Conservation (phyloP, 345 rosid genomes). For the Eucalyptus sp. region DNA sequence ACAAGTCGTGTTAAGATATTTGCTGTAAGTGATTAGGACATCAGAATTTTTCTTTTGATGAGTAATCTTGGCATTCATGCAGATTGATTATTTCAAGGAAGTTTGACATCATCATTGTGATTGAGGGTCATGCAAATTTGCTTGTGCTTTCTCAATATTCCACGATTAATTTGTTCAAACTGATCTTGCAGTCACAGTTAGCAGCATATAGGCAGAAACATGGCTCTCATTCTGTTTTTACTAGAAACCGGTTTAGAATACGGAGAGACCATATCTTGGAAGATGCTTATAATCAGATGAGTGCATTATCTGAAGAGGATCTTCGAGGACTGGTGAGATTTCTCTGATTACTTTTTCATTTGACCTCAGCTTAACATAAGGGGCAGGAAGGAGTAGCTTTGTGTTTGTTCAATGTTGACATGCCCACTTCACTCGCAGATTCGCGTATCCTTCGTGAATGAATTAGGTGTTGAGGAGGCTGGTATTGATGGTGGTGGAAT, state of each 20-base stretch:
- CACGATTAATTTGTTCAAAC: not conserved
- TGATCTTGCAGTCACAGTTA: conserved; percentile 54
- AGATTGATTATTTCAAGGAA: not conserved
- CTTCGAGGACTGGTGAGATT: conserved; percentile 73
- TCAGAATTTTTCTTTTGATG: not conserved
- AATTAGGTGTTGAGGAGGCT: conserved; percentile 99
- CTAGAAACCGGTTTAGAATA: conserved; percentile 84
- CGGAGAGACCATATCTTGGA: conserved; percentile 91
- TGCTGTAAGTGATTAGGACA: conserved; percentile 45
- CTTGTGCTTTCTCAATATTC: not conserved
- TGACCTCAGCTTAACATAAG: not conserved
- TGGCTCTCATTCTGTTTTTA: conserved; percentile 62
- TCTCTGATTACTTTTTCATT: not conserved
- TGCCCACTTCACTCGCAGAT: conserved; percentile 35
- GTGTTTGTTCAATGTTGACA: not conserved
- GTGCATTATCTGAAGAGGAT: conserved; percentile 87
- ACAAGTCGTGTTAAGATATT: conserved; percentile 94
- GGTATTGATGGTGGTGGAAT: conserved; percentile 99
- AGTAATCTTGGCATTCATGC: not conserved
- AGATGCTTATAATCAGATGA: conserved; percentile 98
- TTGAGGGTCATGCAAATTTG: not conserved
- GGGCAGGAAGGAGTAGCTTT: not conserved
- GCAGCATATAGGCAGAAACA: conserved; percentile 55
- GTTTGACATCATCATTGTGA: not conserved
- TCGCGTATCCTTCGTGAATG: conserved; percentile 91